Evolutionary conservation across 306 rosid species (phyloP), one percentile per base, ranked within the genome.

Genomic region (Lagenaria siceraria): DNA sequence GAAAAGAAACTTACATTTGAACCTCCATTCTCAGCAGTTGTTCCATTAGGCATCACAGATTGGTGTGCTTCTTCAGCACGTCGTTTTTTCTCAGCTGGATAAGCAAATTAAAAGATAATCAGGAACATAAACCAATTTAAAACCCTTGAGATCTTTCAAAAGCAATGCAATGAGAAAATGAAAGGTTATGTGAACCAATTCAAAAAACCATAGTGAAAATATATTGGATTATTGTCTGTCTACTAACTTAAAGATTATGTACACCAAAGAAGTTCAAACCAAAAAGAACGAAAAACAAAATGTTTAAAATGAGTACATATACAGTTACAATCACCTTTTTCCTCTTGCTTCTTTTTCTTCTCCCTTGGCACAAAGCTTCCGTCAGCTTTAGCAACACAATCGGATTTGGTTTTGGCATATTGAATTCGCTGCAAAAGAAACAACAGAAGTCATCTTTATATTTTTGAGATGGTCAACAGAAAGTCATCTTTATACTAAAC

Each of bases 331-430:
- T 87, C 72, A 95, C 99, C 98, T 89, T 92, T 95, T 83, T 95
- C 99, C 80, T 92, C 99, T 82, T 82, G 97, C 88, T 92, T 95
- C 96, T 86, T 95, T 77, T 95, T 92, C 97, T 95, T 95, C 22
- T 95, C 98, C 81, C 97, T 91, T 54, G 98, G 98, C 83, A 90
- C 96, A 83, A 72, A 92, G 82, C 86, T 95, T 82, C 99, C 99
- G 56, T 95, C 99, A 78, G 87, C 98, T 88, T 90, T 89, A 78
- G 99, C 97, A 65, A 95, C 74, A 83, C 99, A 95, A 77, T 95
- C 99, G n/a, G 99, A 92, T 85, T 92, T 92, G 35, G 90, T 17
- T 89, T 95, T 95, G 11, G 99, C 98, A 77, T 92, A 92, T 77
- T 95, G 99, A 77, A 95, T 95, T 75, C 97, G 80, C 99, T 95